Conservation (phyloP, 768 basidiomycete genomes). For the Auricularia sp. region DNA sequence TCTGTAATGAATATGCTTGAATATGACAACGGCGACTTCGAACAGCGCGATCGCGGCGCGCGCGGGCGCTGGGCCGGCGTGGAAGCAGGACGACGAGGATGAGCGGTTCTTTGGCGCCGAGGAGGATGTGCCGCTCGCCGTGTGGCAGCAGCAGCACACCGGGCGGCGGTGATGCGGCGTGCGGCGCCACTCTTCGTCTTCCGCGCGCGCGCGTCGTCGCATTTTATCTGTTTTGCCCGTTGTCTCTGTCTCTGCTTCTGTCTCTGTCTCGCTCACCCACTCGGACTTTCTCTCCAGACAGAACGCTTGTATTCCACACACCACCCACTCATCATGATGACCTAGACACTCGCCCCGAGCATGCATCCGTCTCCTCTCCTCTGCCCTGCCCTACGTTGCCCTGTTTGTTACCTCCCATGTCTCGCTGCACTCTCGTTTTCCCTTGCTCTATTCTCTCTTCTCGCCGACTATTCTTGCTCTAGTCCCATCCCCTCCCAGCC, state of each 20-base stretch:
- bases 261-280: too few species aligned
- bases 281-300: too few species aligned
- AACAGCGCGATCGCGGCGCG: conserved; percentile 39
- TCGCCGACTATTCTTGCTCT: not conserved
- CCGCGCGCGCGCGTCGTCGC: too few species aligned
- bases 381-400: not conserved
- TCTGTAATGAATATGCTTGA: too few species aligned
- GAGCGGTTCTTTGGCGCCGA: conserved; percentile 36
- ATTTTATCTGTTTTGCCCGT: not conserved
- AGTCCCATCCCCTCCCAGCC: not conserved
- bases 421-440: not conserved
- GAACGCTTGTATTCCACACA: not conserved
- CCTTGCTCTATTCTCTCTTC: not conserved
- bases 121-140: conserved; percentile 70
- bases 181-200: too few species aligned
- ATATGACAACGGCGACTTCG: conserved; percentile 7
- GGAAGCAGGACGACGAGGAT: conserved; percentile 21
- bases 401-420: not conserved
- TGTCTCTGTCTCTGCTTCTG: not conserved
- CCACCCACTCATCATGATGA: not conserved
- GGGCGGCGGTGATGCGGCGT: not conserved
- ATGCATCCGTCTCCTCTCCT: not conserved
- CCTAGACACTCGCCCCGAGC: not conserved
- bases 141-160: conserved; percentile 39
- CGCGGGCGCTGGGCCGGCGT: conserved; percentile 14